Conservation (phyloP, 257 asterid genomes). For the Rauvolfia tetraphylla region DNA sequence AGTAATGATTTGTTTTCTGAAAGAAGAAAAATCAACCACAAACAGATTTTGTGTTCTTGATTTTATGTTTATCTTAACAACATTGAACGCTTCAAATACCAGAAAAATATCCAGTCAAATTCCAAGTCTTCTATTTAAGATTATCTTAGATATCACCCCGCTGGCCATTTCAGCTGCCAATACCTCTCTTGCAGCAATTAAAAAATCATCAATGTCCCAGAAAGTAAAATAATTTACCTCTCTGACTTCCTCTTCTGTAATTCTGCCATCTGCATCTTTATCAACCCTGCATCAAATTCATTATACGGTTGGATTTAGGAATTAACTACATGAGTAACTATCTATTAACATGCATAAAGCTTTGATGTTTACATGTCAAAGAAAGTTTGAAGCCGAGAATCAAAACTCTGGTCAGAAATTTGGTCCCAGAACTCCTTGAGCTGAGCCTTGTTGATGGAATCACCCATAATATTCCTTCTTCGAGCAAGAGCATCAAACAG, state of each 20-base stretch:
- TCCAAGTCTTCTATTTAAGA: too few species aligned
- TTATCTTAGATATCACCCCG: background rate
- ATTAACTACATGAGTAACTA: background rate
- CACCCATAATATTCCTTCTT: slow-evolving; percentile 54
- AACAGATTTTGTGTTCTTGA: background rate
- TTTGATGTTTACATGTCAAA: slow-evolving; percentile 69
- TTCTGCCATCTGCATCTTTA: slow-evolving; percentile 82
- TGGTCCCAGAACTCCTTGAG: slow-evolving; percentile 80
- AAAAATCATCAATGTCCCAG: too few species aligned
- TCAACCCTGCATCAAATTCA: slow-evolving; percentile 63
- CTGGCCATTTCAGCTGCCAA: background rate
- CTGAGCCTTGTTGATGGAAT: slow-evolving; percentile 50
- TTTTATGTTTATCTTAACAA: background rate
- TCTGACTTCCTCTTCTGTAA: slow-evolving; percentile 80
- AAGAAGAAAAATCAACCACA: background rate
- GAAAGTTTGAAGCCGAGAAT: slow-evolving; percentile 78
- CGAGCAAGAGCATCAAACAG: slow-evolving; percentile 72
- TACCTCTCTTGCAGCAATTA: too few species aligned
- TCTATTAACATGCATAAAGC: background rate
- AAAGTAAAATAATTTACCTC: slow-evolving; percentile 46
- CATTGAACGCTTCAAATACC: background rate
- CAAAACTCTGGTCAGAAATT: slow-evolving; percentile 77
- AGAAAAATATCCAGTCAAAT: background rate
- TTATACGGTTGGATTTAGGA: background rate
- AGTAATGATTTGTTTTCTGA: background rate